Percentiles rank a stretch among this genome's conserved stretches.
These are phyloP conservation scores for Amylocarpus encephaloides DNA, from an alignment of 2,329 filamentous ascomycete genomes.

Conservation along the genomic window DNA sequence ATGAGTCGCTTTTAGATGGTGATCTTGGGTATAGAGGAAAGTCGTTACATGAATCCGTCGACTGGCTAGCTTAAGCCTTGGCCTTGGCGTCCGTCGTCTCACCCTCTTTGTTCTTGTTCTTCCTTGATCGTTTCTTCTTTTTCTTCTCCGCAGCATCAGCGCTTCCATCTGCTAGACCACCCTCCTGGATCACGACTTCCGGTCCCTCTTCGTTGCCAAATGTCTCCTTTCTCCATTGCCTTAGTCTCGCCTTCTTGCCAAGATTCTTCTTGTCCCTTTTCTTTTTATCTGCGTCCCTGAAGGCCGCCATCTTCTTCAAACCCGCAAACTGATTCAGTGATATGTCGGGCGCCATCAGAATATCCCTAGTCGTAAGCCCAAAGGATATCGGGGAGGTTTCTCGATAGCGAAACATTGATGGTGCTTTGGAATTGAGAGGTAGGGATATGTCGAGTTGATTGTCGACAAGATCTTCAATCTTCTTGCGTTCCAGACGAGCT, in stretches of 20 bases:
- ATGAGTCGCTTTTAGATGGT: too few relatives aligned
- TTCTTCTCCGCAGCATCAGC: constrained; percentile 34
- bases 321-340: constrained; percentile 86
- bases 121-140: constrained; percentile 35
- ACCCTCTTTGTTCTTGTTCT: constrained; percentile 36
- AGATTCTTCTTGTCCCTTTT: constrained; percentile 78
- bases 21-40: too few relatives aligned
- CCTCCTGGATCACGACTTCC: constrained; percentile 27
- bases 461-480: constrained; percentile 82
- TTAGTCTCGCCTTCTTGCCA: constrained; percentile 84
- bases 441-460: constrained; percentile 69
- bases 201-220: constrained; percentile 47
- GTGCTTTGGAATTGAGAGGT: constrained; percentile 48
- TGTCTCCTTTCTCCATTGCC: constrained; percentile 71
- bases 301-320: constrained; percentile 89
- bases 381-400: constrained; percentile 88
- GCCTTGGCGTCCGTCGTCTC: constrained; percentile 34
- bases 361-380: constrained; percentile 83
- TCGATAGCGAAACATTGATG: constrained; percentile 74
- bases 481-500: constrained; percentile 72
- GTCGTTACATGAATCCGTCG: too few relatives aligned
- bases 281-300: constrained; percentile 86
- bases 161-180: constrained; percentile 19
- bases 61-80: not conserved
- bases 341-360: constrained; percentile 79